Base-by-base conservation (phyloP, 169 alveolate genomes). In the Eimeria tenella region DNA sequence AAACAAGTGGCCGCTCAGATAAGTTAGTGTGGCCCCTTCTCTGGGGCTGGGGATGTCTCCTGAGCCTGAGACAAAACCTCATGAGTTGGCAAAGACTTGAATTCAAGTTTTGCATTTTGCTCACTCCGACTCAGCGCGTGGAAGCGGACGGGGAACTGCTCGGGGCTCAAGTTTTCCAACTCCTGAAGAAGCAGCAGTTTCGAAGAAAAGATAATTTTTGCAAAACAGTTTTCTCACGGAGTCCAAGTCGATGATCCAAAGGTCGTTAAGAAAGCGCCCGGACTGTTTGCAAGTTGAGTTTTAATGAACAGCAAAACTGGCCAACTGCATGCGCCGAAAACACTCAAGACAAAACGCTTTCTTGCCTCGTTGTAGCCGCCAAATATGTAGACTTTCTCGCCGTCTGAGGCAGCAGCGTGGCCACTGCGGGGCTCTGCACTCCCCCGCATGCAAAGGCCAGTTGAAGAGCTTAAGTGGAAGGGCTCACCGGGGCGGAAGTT, bases 361-460 rank as follows among this genome's bases (percentile, higher is more conserved):
- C 94, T 53, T 60, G 68, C 96, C 70, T 90, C 95, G 52, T 87
- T 94, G 74, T 63, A 94, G 19, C 96, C 96, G 0, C 96, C 96
- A 53, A 94, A 94, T 1, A 94, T 89, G 52, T 89, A 90, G 0
- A 94, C 77, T 31, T 89, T 94, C 50, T 88, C 95, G 13, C 96
- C 96, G n/a, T 90, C 96, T 1, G 94, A 90, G 17, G 95, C 84
- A 5, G 96, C 84, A 3, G 96, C 94, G 31, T 94, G 96, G 77
- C 95, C 95, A n/a, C 93, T 75, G 55, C 96, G 94, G 23, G 89
- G 53, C 62, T 94, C 96, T 94, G 92, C 5, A 17, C n/a, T 49
- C 9, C 73, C 73, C 5, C 50, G n/a, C 25, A 70, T 42, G 31
- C 17, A 1, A 58, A 31, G 21, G 15, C 13, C 0, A 31, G 21